These are phyloP conservation scores for Picea mariana DNA, from an alignment of 83 land plant species.

Conservation along the genomic window DNA sequence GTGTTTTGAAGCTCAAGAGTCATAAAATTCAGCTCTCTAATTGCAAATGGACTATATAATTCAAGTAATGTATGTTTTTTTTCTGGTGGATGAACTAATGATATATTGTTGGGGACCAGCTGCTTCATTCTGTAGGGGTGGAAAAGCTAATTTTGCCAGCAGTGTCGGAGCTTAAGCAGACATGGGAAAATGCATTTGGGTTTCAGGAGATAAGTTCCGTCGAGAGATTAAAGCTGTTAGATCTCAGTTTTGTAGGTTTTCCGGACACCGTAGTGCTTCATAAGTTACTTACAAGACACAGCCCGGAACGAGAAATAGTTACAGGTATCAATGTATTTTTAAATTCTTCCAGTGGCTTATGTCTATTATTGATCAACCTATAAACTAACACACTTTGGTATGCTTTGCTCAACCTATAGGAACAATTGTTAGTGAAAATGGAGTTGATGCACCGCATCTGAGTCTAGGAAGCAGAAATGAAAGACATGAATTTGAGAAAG, in stretches of 20 bases:
- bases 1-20: too few species aligned
- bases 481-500: neutral
- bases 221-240: constrained; percentile 43
- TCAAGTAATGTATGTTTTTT: constrained; percentile 1
- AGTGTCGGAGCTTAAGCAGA: constrained; percentile 41
- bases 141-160: constrained; percentile 80
- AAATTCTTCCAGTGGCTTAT: too few species aligned
- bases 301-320: too few species aligned
- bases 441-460: neutral
- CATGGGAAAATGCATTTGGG: constrained; percentile 82
- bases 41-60: too few species aligned
- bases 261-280: constrained; percentile 71
- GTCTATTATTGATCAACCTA: too few species aligned
- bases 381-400: neutral
- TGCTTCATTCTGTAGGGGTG: constrained; percentile 66
- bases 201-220: constrained; percentile 50
- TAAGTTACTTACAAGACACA: constrained; percentile 38
- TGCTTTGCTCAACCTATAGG: neutral
- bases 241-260: constrained; percentile 64
- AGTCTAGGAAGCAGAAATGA: neutral
- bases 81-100: neutral
- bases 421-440: neutral
- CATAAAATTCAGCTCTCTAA: too few species aligned
- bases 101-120: constrained; percentile 35
- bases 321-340: too few species aligned